phyloP scores from a whole-genome alignment of 2,329 filamentous ascomycete genomes.

The Hymenoscyphus repandus region DNA sequence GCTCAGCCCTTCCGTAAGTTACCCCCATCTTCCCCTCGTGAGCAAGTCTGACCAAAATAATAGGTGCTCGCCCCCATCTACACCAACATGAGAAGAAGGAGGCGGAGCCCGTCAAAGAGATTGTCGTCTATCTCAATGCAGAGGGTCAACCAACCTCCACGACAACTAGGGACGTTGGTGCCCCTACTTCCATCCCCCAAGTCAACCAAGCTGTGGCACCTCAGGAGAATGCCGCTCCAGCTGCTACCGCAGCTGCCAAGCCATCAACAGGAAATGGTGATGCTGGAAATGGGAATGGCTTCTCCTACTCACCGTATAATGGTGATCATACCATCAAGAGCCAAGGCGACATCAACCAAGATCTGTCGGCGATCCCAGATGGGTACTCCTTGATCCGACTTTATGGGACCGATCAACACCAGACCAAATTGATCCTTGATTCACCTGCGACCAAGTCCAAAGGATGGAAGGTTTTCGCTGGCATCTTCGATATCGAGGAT shows the following conservation, averaged over 20 bases:
- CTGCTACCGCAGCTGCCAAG: background rate
- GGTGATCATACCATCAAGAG: slow-evolving; percentile 60
- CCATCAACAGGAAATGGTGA: slow-evolving; percentile 2
- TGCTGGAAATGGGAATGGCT: slow-evolving; percentile 36
- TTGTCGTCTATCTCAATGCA: slow-evolving; percentile 57
- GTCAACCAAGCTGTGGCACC: background rate
- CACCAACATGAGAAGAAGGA: slow-evolving; percentile 28
- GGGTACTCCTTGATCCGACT: slow-evolving; percentile 63
- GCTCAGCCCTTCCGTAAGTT: slow-evolving; percentile 35
- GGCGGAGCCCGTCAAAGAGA: slow-evolving; percentile 34
- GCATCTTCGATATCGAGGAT: slow-evolving; percentile 57
- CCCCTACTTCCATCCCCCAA: background rate
- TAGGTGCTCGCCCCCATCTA: slow-evolving; percentile 17
- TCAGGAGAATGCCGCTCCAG: background rate
- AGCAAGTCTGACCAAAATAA: background rate
- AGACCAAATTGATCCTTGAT: slow-evolving; percentile 56
- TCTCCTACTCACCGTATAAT: slow-evolving; percentile 55
- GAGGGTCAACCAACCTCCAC: slow-evolving; percentile 47
- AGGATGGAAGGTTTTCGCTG: slow-evolving; percentile 67
- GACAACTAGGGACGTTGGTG: slow-evolving; percentile 21
- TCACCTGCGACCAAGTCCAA: slow-evolving; percentile 52
- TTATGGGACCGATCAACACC: slow-evolving; percentile 77
- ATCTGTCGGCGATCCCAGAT: slow-evolving; percentile 51
- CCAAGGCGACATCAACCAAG: slow-evolving; percentile 53
- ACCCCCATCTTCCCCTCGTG: background rate